phyloP scores from a whole-genome alignment of 352 stramenopile species.

The Phytophthora boehmeriae region DNA sequence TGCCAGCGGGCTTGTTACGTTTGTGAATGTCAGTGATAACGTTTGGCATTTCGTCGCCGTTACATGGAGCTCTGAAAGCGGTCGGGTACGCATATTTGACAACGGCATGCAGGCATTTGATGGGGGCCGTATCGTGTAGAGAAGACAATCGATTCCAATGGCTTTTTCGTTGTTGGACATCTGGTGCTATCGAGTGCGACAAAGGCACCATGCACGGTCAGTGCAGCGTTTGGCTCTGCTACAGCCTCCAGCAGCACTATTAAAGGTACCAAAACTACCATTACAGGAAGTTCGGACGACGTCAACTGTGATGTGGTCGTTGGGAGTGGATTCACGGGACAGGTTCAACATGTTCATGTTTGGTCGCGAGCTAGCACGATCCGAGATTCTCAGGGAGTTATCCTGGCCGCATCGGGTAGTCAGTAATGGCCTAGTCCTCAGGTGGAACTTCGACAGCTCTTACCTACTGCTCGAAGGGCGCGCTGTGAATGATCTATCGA shows the following conservation, averaged over 20 bases:
- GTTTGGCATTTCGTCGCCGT: constrained; percentile 75
- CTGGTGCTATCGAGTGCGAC: constrained; percentile 33
- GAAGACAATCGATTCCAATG: constrained; percentile 28
- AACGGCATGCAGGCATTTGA: constrained; percentile 77
- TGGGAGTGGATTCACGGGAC: constrained; percentile 37
- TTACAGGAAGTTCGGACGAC: constrained; percentile 9
- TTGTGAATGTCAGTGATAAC: constrained; percentile 68
- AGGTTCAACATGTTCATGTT: constrained; percentile 68
- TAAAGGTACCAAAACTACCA: background rate
- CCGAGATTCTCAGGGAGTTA: constrained; percentile 59
- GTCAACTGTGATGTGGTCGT: constrained; percentile 35
- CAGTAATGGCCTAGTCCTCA: constrained; percentile 62
- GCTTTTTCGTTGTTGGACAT: constrained; percentile 54
- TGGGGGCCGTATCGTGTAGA: constrained; percentile 63
- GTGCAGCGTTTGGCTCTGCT: background rate
- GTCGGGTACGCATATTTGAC: constrained; percentile 59
- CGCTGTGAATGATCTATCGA: constrained; percentile 56
- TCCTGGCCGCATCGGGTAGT: constrained; percentile 57
- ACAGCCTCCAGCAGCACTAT: background rate
- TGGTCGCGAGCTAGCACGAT: constrained; percentile 54
- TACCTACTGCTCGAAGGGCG: constrained; percentile 27
- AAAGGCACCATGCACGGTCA: constrained; percentile 11
- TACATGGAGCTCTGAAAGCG: constrained; percentile 60
- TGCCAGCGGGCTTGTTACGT: constrained; percentile 44
- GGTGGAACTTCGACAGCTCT: constrained; percentile 64